Evolutionary conservation across 768 basidiomycete species (phyloP), one percentile per base, ranked within the genome.

Genomic region (Dentipellis sp.): DNA sequence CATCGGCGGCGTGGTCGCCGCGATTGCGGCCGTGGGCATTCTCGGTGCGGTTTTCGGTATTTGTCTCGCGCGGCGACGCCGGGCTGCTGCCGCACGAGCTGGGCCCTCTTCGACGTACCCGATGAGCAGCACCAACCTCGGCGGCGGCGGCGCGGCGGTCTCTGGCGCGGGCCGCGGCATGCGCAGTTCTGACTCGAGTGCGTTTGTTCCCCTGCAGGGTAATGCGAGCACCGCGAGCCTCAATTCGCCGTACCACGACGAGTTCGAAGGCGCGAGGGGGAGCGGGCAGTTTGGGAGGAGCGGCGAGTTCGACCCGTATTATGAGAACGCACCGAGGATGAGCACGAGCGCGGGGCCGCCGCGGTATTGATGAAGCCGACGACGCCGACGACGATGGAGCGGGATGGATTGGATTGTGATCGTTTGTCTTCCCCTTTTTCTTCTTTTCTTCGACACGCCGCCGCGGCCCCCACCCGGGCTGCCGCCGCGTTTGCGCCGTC

Each of bases 151-250:
- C 42, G 63, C 57, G 46, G 64, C 64, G 23, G 29, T 29, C 6
- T 66, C 64, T 22, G 69, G 56, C 23, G 64, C 63, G 52, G 59
- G 63, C 56, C 58, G 68, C 23, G 75, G 67, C 55, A 62, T 66
- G 54, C 71, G 82, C 40, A 69, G 69, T 69, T 83, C 83, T 59
- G 80, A 85, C 71, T 81, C 83, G 63, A 84, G 82, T 59, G 78
- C 84, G 37, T 88, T 88, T 64, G 72, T 85, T 52, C 86, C 87
- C n/a, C 67, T 89, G 63, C 83, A 84, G 65, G 79, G 78, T 35
- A 80, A 81, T 60, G 72, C 74, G 49, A 86, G 83, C 65, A 74
- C 67, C 17, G 66, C 67, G 60, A 67, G 71, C 38, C 63, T 71
- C 57, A 71, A 73, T 48, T 59, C 65, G 56, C 69, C 68, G 16